These are phyloP conservation scores for Sphagnum magellanicum DNA, from an alignment of 228 moss, liverwort and hornwort species.

Conservation along the genomic window DNA sequence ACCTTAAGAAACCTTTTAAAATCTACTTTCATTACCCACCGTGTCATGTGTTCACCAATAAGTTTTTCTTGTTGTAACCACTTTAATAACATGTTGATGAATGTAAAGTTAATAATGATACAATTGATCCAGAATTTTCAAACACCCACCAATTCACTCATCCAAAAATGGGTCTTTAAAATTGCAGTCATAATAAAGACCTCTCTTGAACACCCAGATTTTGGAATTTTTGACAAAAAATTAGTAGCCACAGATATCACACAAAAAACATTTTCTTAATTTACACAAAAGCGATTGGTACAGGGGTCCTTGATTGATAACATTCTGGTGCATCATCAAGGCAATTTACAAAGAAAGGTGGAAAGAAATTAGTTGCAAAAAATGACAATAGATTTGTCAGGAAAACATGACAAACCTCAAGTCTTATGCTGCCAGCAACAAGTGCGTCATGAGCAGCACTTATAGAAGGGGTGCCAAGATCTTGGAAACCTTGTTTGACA, in stretches of 20 bases:
- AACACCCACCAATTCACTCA: not conserved
- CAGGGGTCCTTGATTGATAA: not conserved
- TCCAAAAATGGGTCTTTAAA: not conserved
- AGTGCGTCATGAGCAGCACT: conserved; percentile 36
- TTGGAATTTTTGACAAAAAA: no score
- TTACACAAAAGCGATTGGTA: not conserved
- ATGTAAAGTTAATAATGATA: no score
- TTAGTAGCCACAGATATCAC: not conserved
- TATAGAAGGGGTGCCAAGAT: conserved; percentile 54
- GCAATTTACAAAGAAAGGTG: not conserved
- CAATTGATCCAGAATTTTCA: not conserved
- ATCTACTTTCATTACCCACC: no score
- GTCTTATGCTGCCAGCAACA: conserved; percentile 35
- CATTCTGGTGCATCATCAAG: not conserved
- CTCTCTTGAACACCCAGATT: no score
- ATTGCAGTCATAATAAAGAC: not conserved
- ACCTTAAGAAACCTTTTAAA: no score
- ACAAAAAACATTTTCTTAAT: not conserved
- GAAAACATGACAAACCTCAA: conserved; percentile 42
- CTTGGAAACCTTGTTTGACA: conserved; percentile 86
- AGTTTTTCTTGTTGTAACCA: no score
- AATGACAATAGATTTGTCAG: no score
- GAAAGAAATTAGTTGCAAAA: not conserved
- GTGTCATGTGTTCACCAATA: no score
- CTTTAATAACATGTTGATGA: no score